Conservation (phyloP, 2,329 filamentous ascomycete species). For the Macrophomina phaseolina region DNA sequence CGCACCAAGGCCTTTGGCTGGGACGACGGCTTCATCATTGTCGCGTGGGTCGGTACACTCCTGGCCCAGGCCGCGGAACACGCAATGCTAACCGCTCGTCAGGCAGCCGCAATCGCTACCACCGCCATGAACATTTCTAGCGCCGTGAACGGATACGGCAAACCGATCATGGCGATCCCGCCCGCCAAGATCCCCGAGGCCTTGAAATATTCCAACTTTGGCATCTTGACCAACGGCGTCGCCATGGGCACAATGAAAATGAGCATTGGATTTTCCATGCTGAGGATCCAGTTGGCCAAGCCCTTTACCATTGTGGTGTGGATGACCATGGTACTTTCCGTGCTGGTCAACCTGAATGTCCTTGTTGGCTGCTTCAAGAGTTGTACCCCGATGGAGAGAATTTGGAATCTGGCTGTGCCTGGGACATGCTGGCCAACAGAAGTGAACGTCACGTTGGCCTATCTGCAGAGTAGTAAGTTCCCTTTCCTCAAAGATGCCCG, state of each 20-base stretch:
- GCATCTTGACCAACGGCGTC: slow-evolving; percentile 34
- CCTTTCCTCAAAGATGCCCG: too few species aligned
- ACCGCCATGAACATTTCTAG: not conserved
- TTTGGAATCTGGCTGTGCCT: slow-evolving; percentile 35
- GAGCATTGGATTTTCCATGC: slow-evolving; percentile 39
- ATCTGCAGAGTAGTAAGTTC: slow-evolving; percentile 2
- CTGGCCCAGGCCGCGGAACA: too few species aligned
- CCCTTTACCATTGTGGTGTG: slow-evolving; percentile 35
- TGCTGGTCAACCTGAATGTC: slow-evolving; percentile 34
- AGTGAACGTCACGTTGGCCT: slow-evolving; percentile 28
- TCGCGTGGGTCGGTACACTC: not conserved
- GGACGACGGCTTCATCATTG: slow-evolving; percentile 20
- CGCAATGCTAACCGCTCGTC: not conserved
- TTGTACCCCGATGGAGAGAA: slow-evolving; percentile 37
- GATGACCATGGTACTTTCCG: slow-evolving; percentile 36
- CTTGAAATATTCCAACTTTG: slow-evolving; percentile 13
- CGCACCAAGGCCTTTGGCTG: slow-evolving; percentile 10
- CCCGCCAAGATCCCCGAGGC: slow-evolving; percentile 1
- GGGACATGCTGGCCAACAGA: slow-evolving; percentile 34
- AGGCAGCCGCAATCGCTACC: slow-evolving; percentile 4
- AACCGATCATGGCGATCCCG: slow-evolving; percentile 1
- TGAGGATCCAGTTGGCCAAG: slow-evolving; percentile 35
- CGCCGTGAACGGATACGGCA: not conserved
- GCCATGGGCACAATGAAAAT: slow-evolving; percentile 35
- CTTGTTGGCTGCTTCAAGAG: slow-evolving; percentile 34